A percentile compares a stretch with the other conserved stretches of the same genome.
phyloP scores from a whole-genome alignment of 2,329 filamentous ascomycete genomes.

The Stachybotrys elegans region DNA sequence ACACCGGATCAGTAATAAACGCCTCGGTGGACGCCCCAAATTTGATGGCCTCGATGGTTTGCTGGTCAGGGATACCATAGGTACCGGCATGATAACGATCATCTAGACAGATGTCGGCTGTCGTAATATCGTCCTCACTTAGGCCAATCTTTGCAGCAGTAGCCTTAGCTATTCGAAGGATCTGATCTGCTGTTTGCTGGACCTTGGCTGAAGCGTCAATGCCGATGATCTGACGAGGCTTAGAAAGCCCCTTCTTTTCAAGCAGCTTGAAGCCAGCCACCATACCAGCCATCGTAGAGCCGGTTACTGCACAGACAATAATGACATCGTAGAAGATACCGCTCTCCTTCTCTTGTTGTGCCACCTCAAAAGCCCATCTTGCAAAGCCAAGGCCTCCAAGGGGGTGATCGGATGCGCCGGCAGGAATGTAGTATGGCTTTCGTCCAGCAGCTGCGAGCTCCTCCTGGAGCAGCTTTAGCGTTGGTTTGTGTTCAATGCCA shows the following conservation, averaged over 20 bases:
- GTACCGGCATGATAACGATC: no score
- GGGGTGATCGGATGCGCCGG: slow-evolving; percentile 65
- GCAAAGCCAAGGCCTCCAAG: slow-evolving; percentile 67
- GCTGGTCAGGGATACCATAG: no score
- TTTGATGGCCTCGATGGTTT: no score
- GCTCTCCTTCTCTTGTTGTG: slow-evolving; percentile 54
- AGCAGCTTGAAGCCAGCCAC: slow-evolving; percentile 66
- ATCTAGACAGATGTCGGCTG: no score
- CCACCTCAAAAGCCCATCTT: slow-evolving; percentile 65
- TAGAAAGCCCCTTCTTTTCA: slow-evolving; percentile 38
- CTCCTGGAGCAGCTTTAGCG: slow-evolving; percentile 47
- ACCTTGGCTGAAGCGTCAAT: slow-evolving; percentile 49
- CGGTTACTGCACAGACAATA: slow-evolving; percentile 68
- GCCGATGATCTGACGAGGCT: slow-evolving; percentile 57
- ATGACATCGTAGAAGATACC: slow-evolving; percentile 64
- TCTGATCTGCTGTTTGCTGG: no score
- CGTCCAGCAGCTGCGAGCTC: slow-evolving; percentile 48
- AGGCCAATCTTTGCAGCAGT: no score
- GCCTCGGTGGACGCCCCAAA: no score
- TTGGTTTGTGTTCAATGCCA: slow-evolving; percentile 64
- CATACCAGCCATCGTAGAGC: slow-evolving; percentile 67
- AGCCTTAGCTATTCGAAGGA: no score
- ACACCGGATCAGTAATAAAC: no score
- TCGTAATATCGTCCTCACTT: no score
- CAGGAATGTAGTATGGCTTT: slow-evolving; percentile 68